Percentiles rank a stretch among this genome's conserved stretches.
phyloP scores from a whole-genome alignment of 176 grass and related monocot species.

The Lolium multiflorum region DNA sequence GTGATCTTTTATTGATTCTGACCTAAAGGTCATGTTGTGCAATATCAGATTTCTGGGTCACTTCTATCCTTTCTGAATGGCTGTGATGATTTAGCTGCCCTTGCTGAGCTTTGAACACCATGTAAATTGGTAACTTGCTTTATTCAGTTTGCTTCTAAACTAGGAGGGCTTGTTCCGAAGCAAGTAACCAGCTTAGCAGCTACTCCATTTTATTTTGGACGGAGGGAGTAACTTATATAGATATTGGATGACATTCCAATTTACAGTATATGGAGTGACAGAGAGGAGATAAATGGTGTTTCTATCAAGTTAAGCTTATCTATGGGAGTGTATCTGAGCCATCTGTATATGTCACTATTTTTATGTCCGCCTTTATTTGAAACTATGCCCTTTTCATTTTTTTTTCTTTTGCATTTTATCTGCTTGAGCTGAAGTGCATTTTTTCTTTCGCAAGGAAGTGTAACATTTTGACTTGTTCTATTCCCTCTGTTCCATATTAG shows the following conservation, averaged over 20 bases:
- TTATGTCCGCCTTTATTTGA: background rate
- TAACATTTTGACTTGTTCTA: background rate
- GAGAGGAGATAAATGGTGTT: background rate
- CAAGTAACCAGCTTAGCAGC: constrained; percentile 6
- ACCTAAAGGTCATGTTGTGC: background rate
- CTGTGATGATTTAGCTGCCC: constrained; percentile 25
- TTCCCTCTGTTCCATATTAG: background rate
- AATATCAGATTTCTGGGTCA: background rate
- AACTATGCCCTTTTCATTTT: background rate
- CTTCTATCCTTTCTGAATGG: background rate
- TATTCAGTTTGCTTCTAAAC: constrained; percentile 28
- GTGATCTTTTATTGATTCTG: too few relatives aligned
- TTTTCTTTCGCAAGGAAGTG: background rate
- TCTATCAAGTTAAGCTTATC: background rate
- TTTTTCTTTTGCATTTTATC: too few relatives aligned
- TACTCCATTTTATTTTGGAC: background rate
- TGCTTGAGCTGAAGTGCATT: too few relatives aligned
- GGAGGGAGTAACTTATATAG: background rate
- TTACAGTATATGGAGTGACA: background rate
- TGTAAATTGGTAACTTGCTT: background rate
- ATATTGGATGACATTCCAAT: background rate
- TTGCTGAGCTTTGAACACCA: background rate
- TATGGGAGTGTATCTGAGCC: background rate
- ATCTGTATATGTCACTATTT: background rate
- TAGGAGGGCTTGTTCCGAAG: constrained; percentile 13